phyloP scores from a whole-genome alignment of 306 rosid species.

The Hippophae gyantsensis region DNA sequence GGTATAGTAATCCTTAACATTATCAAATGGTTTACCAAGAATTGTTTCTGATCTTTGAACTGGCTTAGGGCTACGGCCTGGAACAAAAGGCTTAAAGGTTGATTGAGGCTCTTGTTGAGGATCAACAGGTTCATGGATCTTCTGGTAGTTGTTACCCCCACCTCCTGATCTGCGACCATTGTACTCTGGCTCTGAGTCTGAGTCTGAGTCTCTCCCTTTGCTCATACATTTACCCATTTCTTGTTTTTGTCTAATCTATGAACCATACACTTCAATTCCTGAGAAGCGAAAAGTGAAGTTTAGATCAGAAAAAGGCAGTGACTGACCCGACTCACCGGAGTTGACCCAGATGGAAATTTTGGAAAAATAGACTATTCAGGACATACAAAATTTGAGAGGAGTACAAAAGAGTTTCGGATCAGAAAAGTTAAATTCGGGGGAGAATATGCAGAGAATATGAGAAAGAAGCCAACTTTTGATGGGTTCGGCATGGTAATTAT shows the following conservation, averaged over 20 bases:
- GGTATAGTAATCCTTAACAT: constrained; percentile 48
- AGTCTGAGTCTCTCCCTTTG: constrained; percentile 19
- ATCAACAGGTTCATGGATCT: constrained; percentile 32
- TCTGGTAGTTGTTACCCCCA: constrained; percentile 26
- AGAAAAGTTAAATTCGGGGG: neutral
- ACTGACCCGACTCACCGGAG: too few relatives aligned
- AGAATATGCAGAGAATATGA: constrained; percentile 1
- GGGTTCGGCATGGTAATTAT: too few relatives aligned
- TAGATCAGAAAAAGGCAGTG: constrained; percentile 19
- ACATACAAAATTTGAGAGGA: neutral
- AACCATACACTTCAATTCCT: constrained; percentile 4
- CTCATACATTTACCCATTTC: constrained; percentile 63
- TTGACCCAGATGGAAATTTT: constrained; percentile 11
- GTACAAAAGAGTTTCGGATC: constrained; percentile 8
- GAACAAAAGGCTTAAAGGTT: constrained; percentile 24
- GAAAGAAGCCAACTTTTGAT: constrained; percentile 8
- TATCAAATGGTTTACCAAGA: constrained; percentile 64
- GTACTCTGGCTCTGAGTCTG: constrained; percentile 20
- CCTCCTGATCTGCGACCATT: constrained; percentile 35
- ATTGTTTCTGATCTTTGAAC: constrained; percentile 31
- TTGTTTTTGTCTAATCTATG: neutral
- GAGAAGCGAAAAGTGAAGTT: neutral
- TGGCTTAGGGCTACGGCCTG: constrained; percentile 33
- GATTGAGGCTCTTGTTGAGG: constrained; percentile 25
- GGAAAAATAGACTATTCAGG: neutral